phyloP scores from a whole-genome alignment of 2,329 filamentous ascomycete species.

The Annulohypoxylon truncatum region DNA sequence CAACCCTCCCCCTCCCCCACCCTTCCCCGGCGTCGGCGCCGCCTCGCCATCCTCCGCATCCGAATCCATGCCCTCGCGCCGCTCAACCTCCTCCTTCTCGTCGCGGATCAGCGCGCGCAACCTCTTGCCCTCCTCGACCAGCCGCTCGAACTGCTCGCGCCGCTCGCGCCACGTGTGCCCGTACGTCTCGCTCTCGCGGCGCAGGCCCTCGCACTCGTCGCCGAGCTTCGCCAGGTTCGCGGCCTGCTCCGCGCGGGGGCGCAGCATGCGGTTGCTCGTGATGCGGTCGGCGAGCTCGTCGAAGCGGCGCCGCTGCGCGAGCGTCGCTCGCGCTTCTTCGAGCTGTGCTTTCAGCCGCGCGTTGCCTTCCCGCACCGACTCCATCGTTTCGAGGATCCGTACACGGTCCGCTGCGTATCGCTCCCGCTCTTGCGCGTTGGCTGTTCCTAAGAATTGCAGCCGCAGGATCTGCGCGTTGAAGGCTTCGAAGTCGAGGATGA shows the following conservation, averaged over 20 bases:
- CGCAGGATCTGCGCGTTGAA: conserved; percentile 89
- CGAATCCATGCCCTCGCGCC: conserved; percentile 83
- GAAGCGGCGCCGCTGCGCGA: conserved; percentile 84
- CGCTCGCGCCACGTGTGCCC: conserved; percentile 86
- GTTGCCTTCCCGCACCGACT: conserved; percentile 81
- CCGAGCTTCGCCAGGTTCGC: conserved; percentile 83
- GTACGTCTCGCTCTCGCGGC: conserved; percentile 85
- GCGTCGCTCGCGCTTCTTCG: conserved; percentile 78
- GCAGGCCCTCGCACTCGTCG: conserved; percentile 87
- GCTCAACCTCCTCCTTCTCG: conserved; percentile 94
- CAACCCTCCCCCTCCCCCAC: conserved; percentile 58
- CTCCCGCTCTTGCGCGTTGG: conserved; percentile 84
- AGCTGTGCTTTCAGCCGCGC: conserved; percentile 77
- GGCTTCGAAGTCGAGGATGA: conserved; percentile 87
- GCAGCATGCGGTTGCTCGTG: conserved; percentile 80
- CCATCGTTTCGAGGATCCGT: conserved; percentile 81
- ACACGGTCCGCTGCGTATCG: conserved; percentile 85
- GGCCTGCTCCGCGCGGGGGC: conserved; percentile 85
- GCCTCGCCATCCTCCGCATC: conserved; percentile 70
- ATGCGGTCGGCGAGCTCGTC: conserved; percentile 91
- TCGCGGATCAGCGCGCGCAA: conserved; percentile 88
- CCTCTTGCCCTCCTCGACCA: conserved; percentile 91
- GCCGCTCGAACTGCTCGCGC: conserved; percentile 84
- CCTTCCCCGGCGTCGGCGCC: conserved; percentile 58
- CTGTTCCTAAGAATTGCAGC: conserved; percentile 85